A percentile compares a stretch with the other conserved stretches of the same genome.
Evolutionary conservation across 192 early-diverging fungal genomes (phyloP).

Genomic region (Jimgerdemannia flammicorona): DNA sequence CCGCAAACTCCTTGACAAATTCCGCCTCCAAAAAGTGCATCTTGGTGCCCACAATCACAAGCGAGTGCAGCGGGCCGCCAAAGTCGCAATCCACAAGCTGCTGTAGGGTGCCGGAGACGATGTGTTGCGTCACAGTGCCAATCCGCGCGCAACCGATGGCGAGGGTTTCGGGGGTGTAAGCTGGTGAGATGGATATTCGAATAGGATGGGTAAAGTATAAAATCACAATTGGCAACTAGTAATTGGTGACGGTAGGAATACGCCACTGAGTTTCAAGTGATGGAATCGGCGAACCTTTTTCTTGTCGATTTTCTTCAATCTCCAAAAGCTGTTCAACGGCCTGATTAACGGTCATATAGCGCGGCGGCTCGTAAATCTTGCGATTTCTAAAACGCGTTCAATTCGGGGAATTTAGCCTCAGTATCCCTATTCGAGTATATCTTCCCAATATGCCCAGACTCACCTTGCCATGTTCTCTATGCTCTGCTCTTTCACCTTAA

Average conservation of each 20-base stretch:
- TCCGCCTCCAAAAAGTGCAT: conserved; percentile 96
- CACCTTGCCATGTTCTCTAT: conserved; percentile 91
- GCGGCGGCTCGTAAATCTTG: conserved; percentile 94
- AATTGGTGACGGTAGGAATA: background rate
- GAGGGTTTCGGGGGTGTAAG: conserved; percentile 74
- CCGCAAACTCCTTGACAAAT: conserved; percentile 73
- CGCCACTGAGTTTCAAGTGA: background rate
- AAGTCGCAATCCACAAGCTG: conserved; percentile 87
- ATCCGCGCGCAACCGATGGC: conserved; percentile 92
- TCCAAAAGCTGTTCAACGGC: conserved; percentile 92
- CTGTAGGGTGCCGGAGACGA: conserved; percentile 81
- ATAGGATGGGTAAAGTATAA: background rate
- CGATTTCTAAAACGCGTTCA: conserved; percentile 53
- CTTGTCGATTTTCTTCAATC: conserved; percentile 76
- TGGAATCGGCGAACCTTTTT: conserved; percentile 40
- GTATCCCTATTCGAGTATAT: background rate
- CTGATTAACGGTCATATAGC: conserved; percentile 96
- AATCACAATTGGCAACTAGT: background rate
- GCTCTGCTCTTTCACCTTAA: conserved; percentile 98
- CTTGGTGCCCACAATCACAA: conserved; percentile 81
- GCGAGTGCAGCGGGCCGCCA: conserved; percentile 91
- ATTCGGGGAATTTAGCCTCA: background rate
- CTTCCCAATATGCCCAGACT: background rate
- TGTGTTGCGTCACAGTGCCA: conserved; percentile 77
- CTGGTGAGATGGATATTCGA: conserved; percentile 25